phyloP scores from a whole-genome alignment of 1,139 yeast species.

The Pichia inconspicua region DNA sequence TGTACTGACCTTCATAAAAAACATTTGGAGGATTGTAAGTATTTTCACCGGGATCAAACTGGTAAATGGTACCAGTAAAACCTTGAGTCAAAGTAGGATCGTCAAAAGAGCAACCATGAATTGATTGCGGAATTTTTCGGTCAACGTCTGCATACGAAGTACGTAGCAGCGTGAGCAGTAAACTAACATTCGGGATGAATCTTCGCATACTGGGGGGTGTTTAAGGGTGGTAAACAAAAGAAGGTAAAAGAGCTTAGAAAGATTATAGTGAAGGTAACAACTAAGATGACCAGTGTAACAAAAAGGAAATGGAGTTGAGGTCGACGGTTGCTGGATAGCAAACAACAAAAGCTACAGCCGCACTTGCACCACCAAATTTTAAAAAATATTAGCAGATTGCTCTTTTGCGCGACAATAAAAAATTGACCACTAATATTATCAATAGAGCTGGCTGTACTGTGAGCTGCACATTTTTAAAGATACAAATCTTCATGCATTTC shows the following conservation, averaged over 20 bases:
- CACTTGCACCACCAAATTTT: neutral
- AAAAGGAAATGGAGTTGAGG: neutral
- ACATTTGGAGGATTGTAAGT: neutral
- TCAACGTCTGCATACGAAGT: neutral
- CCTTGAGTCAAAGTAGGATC: neutral
- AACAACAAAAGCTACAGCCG: neutral
- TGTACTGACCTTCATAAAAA: neutral
- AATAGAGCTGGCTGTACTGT: too few species aligned
- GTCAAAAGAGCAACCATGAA: neutral
- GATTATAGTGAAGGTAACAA: neutral
- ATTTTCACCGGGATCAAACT: neutral
- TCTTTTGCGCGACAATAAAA: too few species aligned
- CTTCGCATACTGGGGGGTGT: neutral
- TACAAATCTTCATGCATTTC: too few species aligned
- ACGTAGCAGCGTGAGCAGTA: neutral
- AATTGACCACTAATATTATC: too few species aligned
- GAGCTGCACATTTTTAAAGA: too few species aligned
- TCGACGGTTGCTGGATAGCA: neutral
- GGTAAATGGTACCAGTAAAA: neutral
- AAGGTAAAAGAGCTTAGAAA: too few species aligned
- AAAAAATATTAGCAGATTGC: too few species aligned
- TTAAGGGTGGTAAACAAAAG: neutral
- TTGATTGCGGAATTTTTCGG: neutral
- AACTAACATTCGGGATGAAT: neutral
- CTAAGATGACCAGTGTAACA: neutral